phyloP scores from a whole-genome alignment of 192 early-diverging fungal genomes.

The Chytriomyces confervae region DNA sequence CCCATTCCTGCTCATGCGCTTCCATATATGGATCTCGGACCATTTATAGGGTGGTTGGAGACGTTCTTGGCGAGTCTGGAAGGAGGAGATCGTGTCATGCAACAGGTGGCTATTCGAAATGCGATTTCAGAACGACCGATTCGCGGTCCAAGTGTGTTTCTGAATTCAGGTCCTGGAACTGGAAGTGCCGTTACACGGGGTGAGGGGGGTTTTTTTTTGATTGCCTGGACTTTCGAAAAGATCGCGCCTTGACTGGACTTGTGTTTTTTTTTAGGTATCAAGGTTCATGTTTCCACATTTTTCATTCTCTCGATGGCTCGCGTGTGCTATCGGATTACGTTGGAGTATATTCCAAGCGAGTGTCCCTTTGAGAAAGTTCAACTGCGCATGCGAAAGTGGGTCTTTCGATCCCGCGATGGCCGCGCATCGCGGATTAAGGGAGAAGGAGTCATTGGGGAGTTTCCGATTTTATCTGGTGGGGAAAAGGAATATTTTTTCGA shows the following conservation, averaged over 20 bases:
- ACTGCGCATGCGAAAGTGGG: conserved; percentile 14
- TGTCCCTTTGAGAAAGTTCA: conserved; percentile 6
- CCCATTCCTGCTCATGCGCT: not conserved
- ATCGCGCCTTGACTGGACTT: not conserved
- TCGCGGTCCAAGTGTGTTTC: conserved; percentile 11
- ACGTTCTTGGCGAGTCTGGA: not conserved
- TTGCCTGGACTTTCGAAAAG: too few species aligned
- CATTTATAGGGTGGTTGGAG: conserved; percentile 20
- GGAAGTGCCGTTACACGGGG: conserved; percentile 21
- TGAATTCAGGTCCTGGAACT: conserved; percentile 12
- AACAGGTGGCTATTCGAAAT: too few species aligned
- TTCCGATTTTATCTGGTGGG: conserved; percentile 10
- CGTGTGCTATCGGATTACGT: conserved; percentile 14
- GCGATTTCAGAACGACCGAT: too few species aligned
- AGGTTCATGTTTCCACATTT: conserved; percentile 10
- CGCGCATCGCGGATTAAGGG: conserved; percentile 4
- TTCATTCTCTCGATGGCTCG: conserved; percentile 30
- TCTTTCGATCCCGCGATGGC: conserved; percentile 8
- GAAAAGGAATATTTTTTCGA: not conserved
- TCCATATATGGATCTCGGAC: conserved; percentile 22
- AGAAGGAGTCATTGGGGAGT: conserved; percentile 23
- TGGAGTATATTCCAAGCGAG: conserved; percentile 5
- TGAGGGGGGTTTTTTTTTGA: not conserved
- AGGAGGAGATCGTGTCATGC: not conserved
- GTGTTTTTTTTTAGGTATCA: conserved; percentile 8